Base-by-base conservation (phyloP, 2,329 filamentous ascomycete genomes). In the Acrodontium crateriforme region DNA sequence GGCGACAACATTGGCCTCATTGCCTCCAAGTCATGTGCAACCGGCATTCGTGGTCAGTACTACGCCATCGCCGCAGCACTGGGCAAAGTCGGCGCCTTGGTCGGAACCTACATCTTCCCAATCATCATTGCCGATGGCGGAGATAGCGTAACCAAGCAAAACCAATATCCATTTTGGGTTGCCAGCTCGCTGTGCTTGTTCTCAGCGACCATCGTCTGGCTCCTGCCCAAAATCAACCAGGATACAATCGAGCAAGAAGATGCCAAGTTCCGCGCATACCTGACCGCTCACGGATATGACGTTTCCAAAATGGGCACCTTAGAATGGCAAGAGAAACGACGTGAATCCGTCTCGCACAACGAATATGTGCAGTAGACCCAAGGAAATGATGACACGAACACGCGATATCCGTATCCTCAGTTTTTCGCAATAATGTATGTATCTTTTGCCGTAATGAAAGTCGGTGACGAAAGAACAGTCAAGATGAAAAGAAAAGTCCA, bases 161-260 rank as follows among this genome's bases (percentile, higher is more conserved):
- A 81, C 1, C 83, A 93, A 49, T 83, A 91, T 41, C 84, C 84
- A 0, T 94, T 93, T 59, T 93, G 74, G 53, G 81, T 94, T n/a
- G 76, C 75, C 2, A 78, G 75, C 20, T 8, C 18, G 14, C 54
- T 93, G 30, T 89, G 81, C 41, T 54, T 91, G n/a, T 60, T 93
- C 26, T 76, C 74, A 2, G 82, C 80, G 0, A 54, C 59, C 7
- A 51, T 85, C 16, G 70, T 71, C 2, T 69, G 83, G 42, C 67
- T 69, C 32, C 54, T 93, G 27, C 85, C 85, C 0, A 59, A 80
- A 25, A 78, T 94, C 35, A 74, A 74, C 8, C 71, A 91, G 56
- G 78, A 93, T 44, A 92, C 82, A 0, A 91, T 94, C 37, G 69
- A 74, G 1, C 46, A 67, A 10, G 85, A 94, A 53, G 84, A 94